These are phyloP conservation scores for Aspergillus avenaceus DNA, from an alignment of 495 filamentous ascomycete species.

Conservation along the genomic window DNA sequence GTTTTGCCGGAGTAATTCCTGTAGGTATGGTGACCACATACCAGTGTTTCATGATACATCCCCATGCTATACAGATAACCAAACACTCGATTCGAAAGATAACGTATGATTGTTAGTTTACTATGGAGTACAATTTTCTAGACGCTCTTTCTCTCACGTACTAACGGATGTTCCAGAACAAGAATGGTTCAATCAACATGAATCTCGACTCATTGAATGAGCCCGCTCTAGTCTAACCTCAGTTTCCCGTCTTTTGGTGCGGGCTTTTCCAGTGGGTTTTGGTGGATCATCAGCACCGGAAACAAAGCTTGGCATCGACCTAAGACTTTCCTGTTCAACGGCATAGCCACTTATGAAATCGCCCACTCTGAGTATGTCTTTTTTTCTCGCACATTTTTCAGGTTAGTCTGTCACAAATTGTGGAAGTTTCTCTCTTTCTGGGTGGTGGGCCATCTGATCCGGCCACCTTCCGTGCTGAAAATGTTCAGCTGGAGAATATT, in stretches of 20 bases:
- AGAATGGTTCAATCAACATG: not conserved
- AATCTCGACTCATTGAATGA: not conserved
- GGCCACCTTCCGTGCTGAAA: not conserved
- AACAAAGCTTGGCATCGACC: slow-evolving; percentile 5
- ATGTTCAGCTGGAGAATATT: slow-evolving; percentile 2
- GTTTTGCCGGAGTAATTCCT: not conserved
- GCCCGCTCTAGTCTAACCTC: not conserved
- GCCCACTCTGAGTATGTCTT: too few species aligned
- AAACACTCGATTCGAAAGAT: not conserved
- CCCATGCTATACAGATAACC: not conserved
- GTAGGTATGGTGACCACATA: slow-evolving; percentile 1
- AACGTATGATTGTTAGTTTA: not conserved
- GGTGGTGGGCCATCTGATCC: not conserved
- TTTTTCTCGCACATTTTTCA: too few species aligned
- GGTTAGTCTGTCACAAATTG: not conserved
- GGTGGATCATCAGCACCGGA: slow-evolving; percentile 5
- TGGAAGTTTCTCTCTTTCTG: not conserved
- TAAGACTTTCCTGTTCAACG: not conserved
- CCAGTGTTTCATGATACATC: slow-evolving; percentile 6
- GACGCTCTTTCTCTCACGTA: not conserved
- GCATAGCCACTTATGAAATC: not conserved
- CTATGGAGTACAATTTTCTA: not conserved
- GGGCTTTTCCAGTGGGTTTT: not conserved
- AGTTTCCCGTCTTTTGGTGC: not conserved
- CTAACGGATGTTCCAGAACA: not conserved